Evolutionary conservation across 768 basidiomycete genomes (phyloP).

Genomic region (Boletales sp.): DNA sequence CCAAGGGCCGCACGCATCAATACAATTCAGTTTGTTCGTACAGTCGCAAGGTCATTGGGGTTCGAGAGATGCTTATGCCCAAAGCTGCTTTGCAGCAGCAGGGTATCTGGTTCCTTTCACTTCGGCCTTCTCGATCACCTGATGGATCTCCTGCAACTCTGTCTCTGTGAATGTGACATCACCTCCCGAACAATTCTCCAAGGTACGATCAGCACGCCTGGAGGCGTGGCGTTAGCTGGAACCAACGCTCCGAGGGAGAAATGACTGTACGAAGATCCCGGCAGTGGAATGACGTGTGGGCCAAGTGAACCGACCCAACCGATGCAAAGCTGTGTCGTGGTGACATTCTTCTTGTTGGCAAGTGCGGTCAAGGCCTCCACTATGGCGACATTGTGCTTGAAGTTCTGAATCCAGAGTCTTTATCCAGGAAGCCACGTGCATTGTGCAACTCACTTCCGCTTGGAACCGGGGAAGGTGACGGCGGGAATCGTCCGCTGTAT

Average conservation of each 20-base stretch:
- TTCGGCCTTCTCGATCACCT: slow-evolving; percentile 31
- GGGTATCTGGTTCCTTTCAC: slow-evolving; percentile 42
- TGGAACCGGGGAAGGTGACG: slow-evolving; percentile 41
- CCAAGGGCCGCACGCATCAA: not conserved
- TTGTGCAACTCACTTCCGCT: slow-evolving; percentile 29
- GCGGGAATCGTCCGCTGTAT: slow-evolving; percentile 41
- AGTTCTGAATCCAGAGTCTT: slow-evolving; percentile 22
- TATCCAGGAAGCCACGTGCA: not conserved
- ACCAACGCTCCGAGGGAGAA: not conserved
- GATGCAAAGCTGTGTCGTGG: slow-evolving; percentile 40
- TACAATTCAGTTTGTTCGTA: not conserved
- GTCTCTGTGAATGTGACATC: slow-evolving; percentile 38
- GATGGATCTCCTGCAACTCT: slow-evolving; percentile 40
- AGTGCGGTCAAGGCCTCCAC: slow-evolving; percentile 40
- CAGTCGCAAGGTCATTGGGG: not conserved
- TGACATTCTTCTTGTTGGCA: slow-evolving; percentile 39
- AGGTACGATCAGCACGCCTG: slow-evolving; percentile 36
- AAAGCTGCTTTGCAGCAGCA: slow-evolving; percentile 23
- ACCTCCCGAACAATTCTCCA: slow-evolving; percentile 44
- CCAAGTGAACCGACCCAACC: slow-evolving; percentile 42
- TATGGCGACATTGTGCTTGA: slow-evolving; percentile 40
- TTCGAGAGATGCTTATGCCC: slow-evolving; percentile 24
- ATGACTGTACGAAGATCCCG: slow-evolving; percentile 41
- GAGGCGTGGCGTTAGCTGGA: not conserved
- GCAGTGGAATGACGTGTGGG: slow-evolving; percentile 45